Percentiles rank a stretch among this genome's conserved stretches.
These are phyloP conservation scores for Aphanomyces stellatus DNA, from an alignment of 352 stramenopile species.

Conservation along the genomic window DNA sequence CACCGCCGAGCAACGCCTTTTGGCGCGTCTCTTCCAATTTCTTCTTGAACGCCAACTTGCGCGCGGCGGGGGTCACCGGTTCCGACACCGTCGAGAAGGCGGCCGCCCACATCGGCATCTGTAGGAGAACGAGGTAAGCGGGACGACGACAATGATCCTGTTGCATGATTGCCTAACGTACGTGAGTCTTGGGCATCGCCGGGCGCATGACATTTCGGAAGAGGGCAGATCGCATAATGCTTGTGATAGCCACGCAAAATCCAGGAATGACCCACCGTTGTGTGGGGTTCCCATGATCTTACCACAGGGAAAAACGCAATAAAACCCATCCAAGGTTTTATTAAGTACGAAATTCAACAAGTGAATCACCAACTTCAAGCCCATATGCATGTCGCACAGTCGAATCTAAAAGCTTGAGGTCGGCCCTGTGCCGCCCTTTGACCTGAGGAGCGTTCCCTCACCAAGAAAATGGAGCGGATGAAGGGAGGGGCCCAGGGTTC, in stretches of 20 bases:
- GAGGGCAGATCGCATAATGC: slow-evolving; percentile 15
- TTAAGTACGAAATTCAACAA: slow-evolving; percentile 3
- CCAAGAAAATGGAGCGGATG: too few relatives aligned
- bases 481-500: too few relatives aligned
- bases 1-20: slow-evolving; percentile 83
- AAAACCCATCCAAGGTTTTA: not conserved
- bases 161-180: too few relatives aligned
- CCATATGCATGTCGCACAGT: too few relatives aligned
- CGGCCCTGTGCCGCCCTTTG: too few relatives aligned
- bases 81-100: slow-evolving; percentile 9
- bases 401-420: too few relatives aligned
- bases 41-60: slow-evolving; percentile 63
- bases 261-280: slow-evolving; percentile 13
- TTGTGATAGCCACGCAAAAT: slow-evolving; percentile 17
- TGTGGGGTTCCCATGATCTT: not conserved
- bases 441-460: too few relatives aligned
- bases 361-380: slow-evolving; percentile 8
- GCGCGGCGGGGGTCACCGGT: slow-evolving; percentile 43
- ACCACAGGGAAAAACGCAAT: not conserved
- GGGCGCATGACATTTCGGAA: not conserved
- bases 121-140: not conserved
- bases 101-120: slow-evolving; percentile 1
- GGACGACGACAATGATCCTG: not conserved
- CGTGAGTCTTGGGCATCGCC: not conserved
- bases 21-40: slow-evolving; percentile 59